Evolutionary conservation across 169 alveolate species (phyloP), one percentile per base, ranked within the genome.

Genomic region (Plasmodium gallinaceum): DNA sequence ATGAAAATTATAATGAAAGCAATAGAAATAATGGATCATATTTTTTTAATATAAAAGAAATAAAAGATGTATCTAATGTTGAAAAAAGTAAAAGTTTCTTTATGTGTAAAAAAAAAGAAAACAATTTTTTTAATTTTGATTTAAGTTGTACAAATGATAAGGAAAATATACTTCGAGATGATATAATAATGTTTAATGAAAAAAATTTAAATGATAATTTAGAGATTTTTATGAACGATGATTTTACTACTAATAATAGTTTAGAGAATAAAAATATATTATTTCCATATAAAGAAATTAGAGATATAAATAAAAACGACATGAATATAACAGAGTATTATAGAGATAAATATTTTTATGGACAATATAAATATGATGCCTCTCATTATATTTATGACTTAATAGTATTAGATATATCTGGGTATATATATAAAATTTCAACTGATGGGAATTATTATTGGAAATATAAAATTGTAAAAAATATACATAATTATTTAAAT

Each of bases 401-500:
- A 16, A 69, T 83, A 57, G 86, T 83, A 16, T 54, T 83, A 3
- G 91, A 83, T 60, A 69, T 58, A 10, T 66, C 91, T n/a, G 91
- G 91, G 7, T 69, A 68, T 83, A 57, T 83, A 83, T 83, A 83
- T 64, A 83, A 83, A 69, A 73, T 83, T 39, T 54, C 91, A n/a
- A 83, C 91, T 9, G 86, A 83, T 83, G 91, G 91, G 7, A 83
- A 51, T 18, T 83, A 83, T 45, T 46, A 83, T 37, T 83, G 91
- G 91, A 83, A 83, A 83, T 48, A 54, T 68, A 66, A 60, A 48
- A 73, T 83, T 68, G 91, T 83, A 20, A 46, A 83, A 7, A 54
- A 69, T 43, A 70, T 83, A 45, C 85, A 66, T 9, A 26, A 58
- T 22, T 57, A 69, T 61, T 5, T 70, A 83, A 58, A 62, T 72